A percentile compares a stretch with the other conserved stretches of the same genome.
phyloP scores from a whole-genome alignment of 1,284 basidiomycete species.

The Xerocomus amazonicus region DNA sequence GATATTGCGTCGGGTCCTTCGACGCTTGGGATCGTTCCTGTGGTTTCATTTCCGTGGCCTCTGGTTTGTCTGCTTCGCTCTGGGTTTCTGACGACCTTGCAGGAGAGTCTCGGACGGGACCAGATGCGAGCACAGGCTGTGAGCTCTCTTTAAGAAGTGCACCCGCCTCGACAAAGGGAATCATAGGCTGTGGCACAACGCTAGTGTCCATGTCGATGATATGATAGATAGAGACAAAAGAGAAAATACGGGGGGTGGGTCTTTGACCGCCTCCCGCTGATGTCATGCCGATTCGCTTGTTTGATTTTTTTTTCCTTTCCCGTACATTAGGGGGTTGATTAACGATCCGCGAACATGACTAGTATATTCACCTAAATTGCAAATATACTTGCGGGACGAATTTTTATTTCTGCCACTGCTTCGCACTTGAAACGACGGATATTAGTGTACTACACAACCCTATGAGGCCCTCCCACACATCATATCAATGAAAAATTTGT shows the following conservation, averaged over 20 bases:
- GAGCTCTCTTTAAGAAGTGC: slow-evolving; percentile 22
- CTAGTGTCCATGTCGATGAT: slow-evolving; percentile 12
- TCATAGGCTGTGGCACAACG: slow-evolving; percentile 11
- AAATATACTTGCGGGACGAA: too few relatives aligned
- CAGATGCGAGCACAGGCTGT: slow-evolving; percentile 18
- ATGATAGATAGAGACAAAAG: neutral
- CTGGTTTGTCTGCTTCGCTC: neutral
- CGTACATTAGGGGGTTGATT: too few relatives aligned
- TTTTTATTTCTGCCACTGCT: too few relatives aligned
- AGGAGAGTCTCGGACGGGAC: slow-evolving; percentile 7
- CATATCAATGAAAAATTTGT: neutral
- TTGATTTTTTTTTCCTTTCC: neutral
- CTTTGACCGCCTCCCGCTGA: slow-evolving; percentile 11
- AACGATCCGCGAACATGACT: too few relatives aligned
- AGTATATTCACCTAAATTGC: too few relatives aligned
- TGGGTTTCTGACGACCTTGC: neutral
- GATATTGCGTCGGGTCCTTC: neutral
- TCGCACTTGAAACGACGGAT: too few relatives aligned
- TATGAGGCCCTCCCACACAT: too few relatives aligned
- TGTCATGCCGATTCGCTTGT: slow-evolving; percentile 27
- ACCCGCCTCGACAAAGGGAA: slow-evolving; percentile 16
- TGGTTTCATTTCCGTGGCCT: neutral
- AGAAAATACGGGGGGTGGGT: neutral
- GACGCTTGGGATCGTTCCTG: neutral
- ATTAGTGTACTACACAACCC: too few relatives aligned